A percentile compares a stretch with the other conserved stretches of the same genome.
Evolutionary conservation across 1,284 basidiomycete species (phyloP).

Genomic region (Ustilago vetiveriae): DNA sequence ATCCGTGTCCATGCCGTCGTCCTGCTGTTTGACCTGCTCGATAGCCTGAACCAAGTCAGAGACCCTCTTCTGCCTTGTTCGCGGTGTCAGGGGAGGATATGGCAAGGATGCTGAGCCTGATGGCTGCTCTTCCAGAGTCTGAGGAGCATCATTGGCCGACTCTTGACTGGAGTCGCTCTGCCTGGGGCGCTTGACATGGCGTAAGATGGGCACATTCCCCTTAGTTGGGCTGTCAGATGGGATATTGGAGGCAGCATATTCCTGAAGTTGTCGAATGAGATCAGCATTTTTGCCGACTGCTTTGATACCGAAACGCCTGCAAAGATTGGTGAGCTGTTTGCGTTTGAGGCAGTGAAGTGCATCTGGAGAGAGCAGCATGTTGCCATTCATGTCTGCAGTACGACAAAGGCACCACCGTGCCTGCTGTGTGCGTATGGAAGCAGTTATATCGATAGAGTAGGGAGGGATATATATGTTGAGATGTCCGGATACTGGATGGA

Average conservation of each 20-base stretch:
- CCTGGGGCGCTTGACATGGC: slow-evolving; percentile 41
- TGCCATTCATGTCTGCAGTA: slow-evolving; percentile 24
- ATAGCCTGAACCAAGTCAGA: slow-evolving; percentile 43
- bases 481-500: not conserved
- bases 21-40: slow-evolving; percentile 32
- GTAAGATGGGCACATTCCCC: slow-evolving; percentile 38
- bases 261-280: slow-evolving; percentile 40
- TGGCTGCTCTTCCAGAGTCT: not conserved
- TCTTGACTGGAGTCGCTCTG: slow-evolving; percentile 36
- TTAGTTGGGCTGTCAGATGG: slow-evolving; percentile 38
- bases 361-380: slow-evolving; percentile 48
- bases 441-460: not conserved
- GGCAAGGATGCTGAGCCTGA: not conserved
- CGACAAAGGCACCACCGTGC: slow-evolving; percentile 11
- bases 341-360: slow-evolving; percentile 55
- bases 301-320: slow-evolving; percentile 50
- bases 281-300: slow-evolving; percentile 49
- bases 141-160: slow-evolving; percentile 18
- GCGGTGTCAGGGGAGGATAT: slow-evolving; percentile 29
- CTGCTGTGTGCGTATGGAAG: not conserved
- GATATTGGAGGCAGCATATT: slow-evolving; percentile 44
- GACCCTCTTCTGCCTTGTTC: slow-evolving; percentile 30
- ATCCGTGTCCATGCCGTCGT: slow-evolving; percentile 25
- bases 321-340: slow-evolving; percentile 55
- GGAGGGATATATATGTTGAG: not conserved